Conservation (phyloP, 345 rosid species). For the Eucalyptus polybractea region DNA sequence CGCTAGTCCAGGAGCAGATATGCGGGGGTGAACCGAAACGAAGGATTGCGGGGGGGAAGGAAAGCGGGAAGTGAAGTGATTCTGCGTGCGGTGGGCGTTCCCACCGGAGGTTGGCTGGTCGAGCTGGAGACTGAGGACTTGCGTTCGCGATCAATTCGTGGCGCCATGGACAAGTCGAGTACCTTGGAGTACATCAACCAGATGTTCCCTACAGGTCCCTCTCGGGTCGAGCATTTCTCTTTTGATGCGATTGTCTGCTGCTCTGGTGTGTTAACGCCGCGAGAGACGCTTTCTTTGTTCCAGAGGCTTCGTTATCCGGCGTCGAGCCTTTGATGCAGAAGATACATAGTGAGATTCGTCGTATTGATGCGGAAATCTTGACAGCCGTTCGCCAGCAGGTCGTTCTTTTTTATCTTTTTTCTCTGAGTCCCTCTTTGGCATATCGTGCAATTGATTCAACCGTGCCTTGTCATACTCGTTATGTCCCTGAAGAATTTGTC, state of each 20-base stretch:
- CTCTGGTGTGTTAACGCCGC: neutral
- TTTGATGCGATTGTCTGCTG: neutral
- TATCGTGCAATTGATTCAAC: neutral
- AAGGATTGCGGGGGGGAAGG: neutral
- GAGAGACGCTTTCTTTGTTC: neutral
- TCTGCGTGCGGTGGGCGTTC: neutral
- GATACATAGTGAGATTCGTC: constrained; percentile 89
- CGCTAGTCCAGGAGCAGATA: neutral
- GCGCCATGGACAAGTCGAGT: constrained; percentile 82
- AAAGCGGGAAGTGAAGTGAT: neutral
- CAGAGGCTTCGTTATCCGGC: constrained; percentile 97
- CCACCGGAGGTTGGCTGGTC: neutral
- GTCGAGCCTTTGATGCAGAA: constrained; percentile 98
- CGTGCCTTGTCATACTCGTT: neutral
- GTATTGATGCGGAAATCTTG: constrained; percentile 82
- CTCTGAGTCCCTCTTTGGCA: neutral
- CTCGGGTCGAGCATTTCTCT: neutral
- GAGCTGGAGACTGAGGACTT: neutral
- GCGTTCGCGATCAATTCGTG: neutral
- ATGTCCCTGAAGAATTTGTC: neutral
- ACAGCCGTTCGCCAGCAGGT: constrained; percentile 99
- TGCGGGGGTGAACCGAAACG: neutral
- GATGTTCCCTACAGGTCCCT: constrained; percentile 93
- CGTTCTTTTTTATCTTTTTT: neutral
- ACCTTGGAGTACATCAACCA: constrained; percentile 95